Evolutionary conservation across 257 asterid species (phyloP).

Genomic region (Henckelia pumila): DNA sequence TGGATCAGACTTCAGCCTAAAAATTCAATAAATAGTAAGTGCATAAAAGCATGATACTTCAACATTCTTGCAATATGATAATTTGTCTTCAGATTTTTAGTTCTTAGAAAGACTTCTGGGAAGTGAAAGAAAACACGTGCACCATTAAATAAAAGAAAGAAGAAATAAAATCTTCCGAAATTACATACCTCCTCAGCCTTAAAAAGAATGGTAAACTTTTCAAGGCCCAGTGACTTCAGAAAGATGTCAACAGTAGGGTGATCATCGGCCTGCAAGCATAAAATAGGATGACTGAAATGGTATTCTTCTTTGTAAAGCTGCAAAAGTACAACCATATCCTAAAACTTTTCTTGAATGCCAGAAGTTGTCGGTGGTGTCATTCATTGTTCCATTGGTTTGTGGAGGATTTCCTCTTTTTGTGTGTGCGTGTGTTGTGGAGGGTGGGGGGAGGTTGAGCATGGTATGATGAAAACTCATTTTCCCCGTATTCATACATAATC

Average conservation of each 20-base stretch:
- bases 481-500: background rate
- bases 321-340: background rate
- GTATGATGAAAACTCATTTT: background rate
- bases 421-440: no score
- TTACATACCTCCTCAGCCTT: constrained; percentile 90
- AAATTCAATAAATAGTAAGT: background rate
- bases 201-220: constrained; percentile 65
- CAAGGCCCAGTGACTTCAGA: constrained; percentile 72
- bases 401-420: background rate
- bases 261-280: constrained; percentile 62
- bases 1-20: background rate
- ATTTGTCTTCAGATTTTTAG: constrained; percentile 3
- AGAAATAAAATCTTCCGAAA: constrained; percentile 16
- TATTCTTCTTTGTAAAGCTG: constrained; percentile 4
- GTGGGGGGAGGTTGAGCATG: background rate
- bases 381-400: background rate
- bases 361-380: background rate
- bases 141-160: constrained; percentile 14
- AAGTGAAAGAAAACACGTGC: constrained; percentile 5
- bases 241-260: constrained; percentile 74
- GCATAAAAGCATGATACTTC: background rate
- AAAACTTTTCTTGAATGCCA: background rate
- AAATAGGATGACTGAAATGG: constrained; percentile 18
- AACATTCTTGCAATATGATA: constrained; percentile 6
- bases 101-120: constrained; percentile 1